These are phyloP conservation scores for Neospermospora avenae DNA, from an alignment of 2,329 filamentous ascomycete genomes.

Conservation along the genomic window DNA sequence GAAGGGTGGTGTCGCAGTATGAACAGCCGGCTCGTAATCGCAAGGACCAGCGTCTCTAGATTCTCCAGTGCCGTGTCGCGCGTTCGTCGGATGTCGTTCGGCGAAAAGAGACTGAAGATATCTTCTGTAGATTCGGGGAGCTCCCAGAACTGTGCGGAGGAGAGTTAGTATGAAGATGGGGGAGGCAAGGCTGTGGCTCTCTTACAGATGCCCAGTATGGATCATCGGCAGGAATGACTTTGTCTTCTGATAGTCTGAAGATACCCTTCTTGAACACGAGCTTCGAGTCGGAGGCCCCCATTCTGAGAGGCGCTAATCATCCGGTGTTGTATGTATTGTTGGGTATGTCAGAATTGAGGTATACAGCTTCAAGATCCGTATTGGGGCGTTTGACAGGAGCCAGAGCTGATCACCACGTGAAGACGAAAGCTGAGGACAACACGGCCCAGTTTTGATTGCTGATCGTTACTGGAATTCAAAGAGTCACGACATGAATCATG, in stretches of 20 bases:
- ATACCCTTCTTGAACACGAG: conserved; percentile 98
- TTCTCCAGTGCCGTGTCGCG: conserved; percentile 83
- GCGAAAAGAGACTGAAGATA: conserved; percentile 92
- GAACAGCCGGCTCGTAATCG: conserved; percentile 78
- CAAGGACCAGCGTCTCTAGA: conserved; percentile 82
- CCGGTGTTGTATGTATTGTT: conserved; percentile 14
- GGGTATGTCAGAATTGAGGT: not conserved
- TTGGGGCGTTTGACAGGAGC: not conserved
- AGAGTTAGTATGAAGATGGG: conserved; percentile 2
- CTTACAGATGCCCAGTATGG: conserved; percentile 88
- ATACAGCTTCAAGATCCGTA: conserved; percentile 2
- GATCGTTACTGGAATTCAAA: not conserved
- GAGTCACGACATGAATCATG: not conserved
- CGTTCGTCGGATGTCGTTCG: conserved; percentile 82
- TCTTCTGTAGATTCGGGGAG: conserved; percentile 94
- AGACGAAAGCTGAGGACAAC: not conserved
- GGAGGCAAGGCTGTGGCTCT: conserved; percentile 25
- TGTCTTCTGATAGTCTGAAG: conserved; percentile 91
- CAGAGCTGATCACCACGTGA: conserved; percentile 20
- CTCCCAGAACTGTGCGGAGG: conserved; percentile 79
- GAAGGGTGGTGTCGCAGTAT: conserved; percentile 83
- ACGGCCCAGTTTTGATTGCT: not conserved
- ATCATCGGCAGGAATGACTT: conserved; percentile 82
- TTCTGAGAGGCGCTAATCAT: conserved; percentile 41
- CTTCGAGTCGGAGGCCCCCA: conserved; percentile 99